Evolutionary conservation across 2,329 filamentous ascomycete genomes (phyloP).

Genomic region (Chaetomiaceae sp.): DNA sequence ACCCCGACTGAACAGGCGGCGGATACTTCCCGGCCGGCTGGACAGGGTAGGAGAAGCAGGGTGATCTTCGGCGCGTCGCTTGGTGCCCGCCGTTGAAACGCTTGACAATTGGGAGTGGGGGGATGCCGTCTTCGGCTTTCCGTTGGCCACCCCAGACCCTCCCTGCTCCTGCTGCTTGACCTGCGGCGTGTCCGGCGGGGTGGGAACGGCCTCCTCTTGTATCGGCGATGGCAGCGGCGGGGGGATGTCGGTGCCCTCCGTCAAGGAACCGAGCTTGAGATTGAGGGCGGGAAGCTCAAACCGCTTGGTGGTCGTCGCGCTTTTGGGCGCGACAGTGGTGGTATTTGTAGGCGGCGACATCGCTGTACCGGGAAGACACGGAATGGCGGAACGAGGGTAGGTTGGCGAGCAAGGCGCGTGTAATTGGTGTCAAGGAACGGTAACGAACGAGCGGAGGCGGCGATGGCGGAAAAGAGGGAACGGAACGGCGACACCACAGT

Average conservation of each 20-base stretch:
- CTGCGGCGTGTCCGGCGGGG: slow-evolving; percentile 38
- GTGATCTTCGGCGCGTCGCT: slow-evolving; percentile 47
- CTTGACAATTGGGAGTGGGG: slow-evolving; percentile 30
- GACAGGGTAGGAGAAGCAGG: slow-evolving; percentile 51
- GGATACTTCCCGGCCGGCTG: slow-evolving; percentile 51
- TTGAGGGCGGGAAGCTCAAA: slow-evolving; percentile 57
- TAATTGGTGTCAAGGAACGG: neutral
- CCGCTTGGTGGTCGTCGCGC: slow-evolving; percentile 25
- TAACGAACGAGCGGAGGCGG: neutral
- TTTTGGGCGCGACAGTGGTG: slow-evolving; percentile 19
- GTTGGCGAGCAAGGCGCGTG: neutral
- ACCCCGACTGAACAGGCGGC: slow-evolving; percentile 53
- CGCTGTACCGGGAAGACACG: neutral
- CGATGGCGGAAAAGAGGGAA: slow-evolving; percentile 1
- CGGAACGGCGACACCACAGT: neutral
- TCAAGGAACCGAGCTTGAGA: slow-evolving; percentile 56
- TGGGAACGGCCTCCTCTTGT: slow-evolving; percentile 39
- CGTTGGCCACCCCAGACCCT: slow-evolving; percentile 35
- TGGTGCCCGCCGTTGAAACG: slow-evolving; percentile 38
- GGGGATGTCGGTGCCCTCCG: slow-evolving; percentile 58
- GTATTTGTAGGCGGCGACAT: slow-evolving; percentile 31
- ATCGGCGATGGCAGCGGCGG: slow-evolving; percentile 54
- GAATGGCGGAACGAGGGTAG: neutral
- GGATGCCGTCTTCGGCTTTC: slow-evolving; percentile 31
- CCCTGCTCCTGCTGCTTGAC: slow-evolving; percentile 24